Conservation (phyloP, 2,329 filamentous ascomycete species). For the Colletotrichum karsti region DNA sequence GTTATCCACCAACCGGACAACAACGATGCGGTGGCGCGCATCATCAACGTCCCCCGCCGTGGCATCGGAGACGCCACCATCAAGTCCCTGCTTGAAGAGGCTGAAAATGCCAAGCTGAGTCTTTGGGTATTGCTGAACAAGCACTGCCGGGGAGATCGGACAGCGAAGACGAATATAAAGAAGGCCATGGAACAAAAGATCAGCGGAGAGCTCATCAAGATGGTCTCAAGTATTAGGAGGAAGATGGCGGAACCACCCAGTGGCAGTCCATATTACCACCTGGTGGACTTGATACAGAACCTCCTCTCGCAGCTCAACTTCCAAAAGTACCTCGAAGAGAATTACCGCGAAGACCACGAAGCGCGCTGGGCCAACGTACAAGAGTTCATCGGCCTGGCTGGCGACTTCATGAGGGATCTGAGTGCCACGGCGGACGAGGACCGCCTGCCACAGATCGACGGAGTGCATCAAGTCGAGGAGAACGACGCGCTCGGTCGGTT, state of each 20-base stretch:
- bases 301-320: constrained; percentile 74
- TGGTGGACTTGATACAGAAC: constrained; percentile 60
- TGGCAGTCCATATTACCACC: constrained; percentile 40
- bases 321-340: constrained; percentile 75
- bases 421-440: constrained; percentile 56
- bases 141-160: constrained; percentile 60
- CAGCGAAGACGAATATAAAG: constrained; percentile 57
- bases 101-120: constrained; percentile 72
- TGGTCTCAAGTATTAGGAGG: constrained; percentile 42
- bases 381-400: constrained; percentile 83
- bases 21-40: constrained; percentile 83
- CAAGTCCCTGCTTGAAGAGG: constrained; percentile 78
- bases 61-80: constrained; percentile 84
- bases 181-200: constrained; percentile 62
- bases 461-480: constrained; percentile 73
- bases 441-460: constrained; percentile 73
- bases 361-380: constrained; percentile 88
- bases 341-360: constrained; percentile 79
- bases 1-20: constrained; percentile 86
- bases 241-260: constrained; percentile 39
- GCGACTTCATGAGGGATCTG: constrained; percentile 68
- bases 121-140: constrained; percentile 78
- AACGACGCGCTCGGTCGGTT: constrained; percentile 75
- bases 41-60: constrained; percentile 85
- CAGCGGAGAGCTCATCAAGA: constrained; percentile 56